Evolutionary conservation across 2,329 filamentous ascomycete species (phyloP).

Genomic region (Penicillium hesseltinei): DNA sequence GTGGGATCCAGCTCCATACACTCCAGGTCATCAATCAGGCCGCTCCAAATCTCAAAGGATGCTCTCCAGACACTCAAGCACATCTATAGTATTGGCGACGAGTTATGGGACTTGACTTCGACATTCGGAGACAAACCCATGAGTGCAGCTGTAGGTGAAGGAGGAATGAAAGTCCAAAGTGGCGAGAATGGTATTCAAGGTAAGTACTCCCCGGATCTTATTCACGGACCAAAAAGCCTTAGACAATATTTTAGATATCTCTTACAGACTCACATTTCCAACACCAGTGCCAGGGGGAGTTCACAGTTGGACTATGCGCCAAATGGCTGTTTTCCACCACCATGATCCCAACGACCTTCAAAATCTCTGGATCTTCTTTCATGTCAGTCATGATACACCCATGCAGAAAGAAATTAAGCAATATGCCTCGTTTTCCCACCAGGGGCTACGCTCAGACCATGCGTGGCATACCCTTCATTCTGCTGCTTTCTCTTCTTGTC

Average conservation of each 20-base stretch:
- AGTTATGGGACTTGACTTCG: constrained; percentile 13
- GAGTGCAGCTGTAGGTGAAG: constrained; percentile 18
- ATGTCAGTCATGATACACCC: constrained; percentile 4
- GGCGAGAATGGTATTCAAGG: constrained; percentile 9
- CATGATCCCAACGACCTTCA: constrained; percentile 6
- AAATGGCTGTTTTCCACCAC: constrained; percentile 19
- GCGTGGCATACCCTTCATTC: neutral
- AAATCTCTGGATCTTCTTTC: constrained; percentile 22
- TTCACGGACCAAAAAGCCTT: neutral
- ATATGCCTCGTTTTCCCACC: neutral
- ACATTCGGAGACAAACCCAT: constrained; percentile 24
- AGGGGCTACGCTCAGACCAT: neutral
- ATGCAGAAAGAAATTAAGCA: neutral
- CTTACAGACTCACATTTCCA: constrained; percentile 12
- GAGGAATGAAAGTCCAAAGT: constrained; percentile 15
- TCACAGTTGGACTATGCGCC: constrained; percentile 18
- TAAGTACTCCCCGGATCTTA: neutral
- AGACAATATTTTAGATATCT: constrained; percentile 11
- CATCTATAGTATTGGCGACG: constrained; percentile 11
- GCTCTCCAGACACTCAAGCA: constrained; percentile 13
- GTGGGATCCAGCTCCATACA: neutral
- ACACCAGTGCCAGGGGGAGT: neutral
- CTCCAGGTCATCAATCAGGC: constrained; percentile 9
- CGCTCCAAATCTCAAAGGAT: constrained; percentile 15
- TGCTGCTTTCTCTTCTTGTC: neutral